Conservation (phyloP, 805 yeast genomes). For the Hanseniaspora taiwanica region DNA sequence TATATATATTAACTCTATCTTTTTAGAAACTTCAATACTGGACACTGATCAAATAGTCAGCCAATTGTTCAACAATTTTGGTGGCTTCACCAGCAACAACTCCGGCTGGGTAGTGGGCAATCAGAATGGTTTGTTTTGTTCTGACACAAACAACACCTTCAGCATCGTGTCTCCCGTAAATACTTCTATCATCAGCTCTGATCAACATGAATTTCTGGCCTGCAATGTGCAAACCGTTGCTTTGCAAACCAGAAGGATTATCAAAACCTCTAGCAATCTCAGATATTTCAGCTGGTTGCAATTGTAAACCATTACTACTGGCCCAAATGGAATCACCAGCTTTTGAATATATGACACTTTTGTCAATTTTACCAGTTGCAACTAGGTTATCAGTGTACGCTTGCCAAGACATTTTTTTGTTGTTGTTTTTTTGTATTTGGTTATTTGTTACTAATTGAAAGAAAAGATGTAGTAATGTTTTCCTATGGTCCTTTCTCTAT, state of each 20-base stretch:
- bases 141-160: slow-evolving; percentile 85
- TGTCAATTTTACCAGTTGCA: slow-evolving; percentile 78
- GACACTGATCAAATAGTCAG: slow-evolving; percentile 83
- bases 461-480: background rate
- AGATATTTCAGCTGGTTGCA: slow-evolving; percentile 56
- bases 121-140: slow-evolving; percentile 81
- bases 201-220: slow-evolving; percentile 80
- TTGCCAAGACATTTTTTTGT: slow-evolving; percentile 18
- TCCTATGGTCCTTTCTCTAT: no score
- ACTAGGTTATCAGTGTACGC: slow-evolving; percentile 92
- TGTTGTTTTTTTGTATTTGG: background rate
- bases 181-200: slow-evolving; percentile 82
- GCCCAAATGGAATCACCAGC: slow-evolving; percentile 97
- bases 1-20: slow-evolving; percentile 1
- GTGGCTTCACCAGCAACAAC: slow-evolving; percentile 94
- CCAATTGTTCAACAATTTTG: slow-evolving; percentile 85
- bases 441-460: background rate
- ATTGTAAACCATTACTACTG: slow-evolving; percentile 49
- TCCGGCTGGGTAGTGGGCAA: slow-evolving; percentile 90
- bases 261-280: slow-evolving; percentile 69
- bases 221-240: slow-evolving; percentile 74
- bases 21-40: slow-evolving; percentile 42
- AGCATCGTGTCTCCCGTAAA: slow-evolving; percentile 84
- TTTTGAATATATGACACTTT: slow-evolving; percentile 84
- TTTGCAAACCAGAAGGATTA: slow-evolving; percentile 66